Percentiles rank a stretch among this genome's conserved stretches.
phyloP scores from a whole-genome alignment of 768 basidiomycete genomes.

The Gloeopeniophorella convolvens region DNA sequence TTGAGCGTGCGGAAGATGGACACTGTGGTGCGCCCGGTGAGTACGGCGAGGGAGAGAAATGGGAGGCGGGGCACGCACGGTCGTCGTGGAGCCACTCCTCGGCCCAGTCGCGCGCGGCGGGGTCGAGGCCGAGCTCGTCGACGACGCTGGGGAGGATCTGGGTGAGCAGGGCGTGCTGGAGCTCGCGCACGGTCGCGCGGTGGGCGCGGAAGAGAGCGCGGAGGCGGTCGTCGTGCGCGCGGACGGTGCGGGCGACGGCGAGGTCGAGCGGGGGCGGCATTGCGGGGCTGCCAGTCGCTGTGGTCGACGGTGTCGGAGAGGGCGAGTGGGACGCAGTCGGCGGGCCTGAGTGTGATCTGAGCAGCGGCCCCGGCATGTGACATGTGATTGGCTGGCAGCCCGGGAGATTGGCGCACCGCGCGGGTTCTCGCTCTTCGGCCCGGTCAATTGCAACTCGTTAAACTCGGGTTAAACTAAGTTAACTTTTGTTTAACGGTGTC shows the following conservation, averaged over 20 bases:
- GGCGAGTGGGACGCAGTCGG: too few relatives aligned
- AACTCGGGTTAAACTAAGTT: too few relatives aligned
- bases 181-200: slow-evolving; percentile 36
- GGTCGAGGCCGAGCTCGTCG: slow-evolving; percentile 49
- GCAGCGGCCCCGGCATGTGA: too few relatives aligned
- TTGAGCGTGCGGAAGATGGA: slow-evolving; percentile 40
- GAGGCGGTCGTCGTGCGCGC: slow-evolving; percentile 37
- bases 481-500: too few relatives aligned
- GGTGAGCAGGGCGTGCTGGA: slow-evolving; percentile 47
- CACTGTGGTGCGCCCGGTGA: slow-evolving; percentile 14
- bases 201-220: slow-evolving; percentile 45
- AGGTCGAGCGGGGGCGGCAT: too few relatives aligned
- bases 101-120: slow-evolving; percentile 43
- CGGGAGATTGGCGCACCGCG: too few relatives aligned
- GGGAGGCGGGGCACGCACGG: slow-evolving; percentile 36
- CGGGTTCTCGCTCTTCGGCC: too few relatives aligned
- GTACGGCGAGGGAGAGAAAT: neutral
- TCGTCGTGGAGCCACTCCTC: slow-evolving; percentile 61
- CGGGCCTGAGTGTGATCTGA: too few relatives aligned
- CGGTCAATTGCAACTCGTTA: too few relatives aligned
- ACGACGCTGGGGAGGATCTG: slow-evolving; percentile 55
- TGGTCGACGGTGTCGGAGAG: too few relatives aligned
- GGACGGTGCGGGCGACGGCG: slow-evolving; percentile 9
- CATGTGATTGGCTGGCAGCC: too few relatives aligned
- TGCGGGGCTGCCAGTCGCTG: too few relatives aligned